These are phyloP conservation scores for Coprinopsis sp. DNA, from an alignment of 768 basidiomycete species.

Conservation along the genomic window DNA sequence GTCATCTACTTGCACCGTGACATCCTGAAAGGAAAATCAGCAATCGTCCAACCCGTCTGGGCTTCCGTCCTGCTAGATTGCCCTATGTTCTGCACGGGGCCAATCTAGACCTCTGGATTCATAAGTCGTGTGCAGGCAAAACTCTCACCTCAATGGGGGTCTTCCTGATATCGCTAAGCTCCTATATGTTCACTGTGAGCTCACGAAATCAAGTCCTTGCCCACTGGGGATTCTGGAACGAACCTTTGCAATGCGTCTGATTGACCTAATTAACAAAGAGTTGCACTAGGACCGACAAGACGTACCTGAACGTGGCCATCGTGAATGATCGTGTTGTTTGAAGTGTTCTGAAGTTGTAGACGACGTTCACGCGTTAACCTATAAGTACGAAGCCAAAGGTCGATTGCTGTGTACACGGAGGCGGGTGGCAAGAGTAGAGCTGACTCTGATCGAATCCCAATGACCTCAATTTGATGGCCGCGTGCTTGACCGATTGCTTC, in stretches of 20 bases:
- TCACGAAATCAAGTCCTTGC: conserved; percentile 7
- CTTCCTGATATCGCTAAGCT: conserved; percentile 55
- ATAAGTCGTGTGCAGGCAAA: conserved; percentile 10
- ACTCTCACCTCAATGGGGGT: conserved; percentile 59
- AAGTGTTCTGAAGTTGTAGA: background rate
- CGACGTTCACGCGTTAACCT: background rate
- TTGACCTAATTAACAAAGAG: background rate
- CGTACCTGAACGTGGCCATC: conserved; percentile 2
- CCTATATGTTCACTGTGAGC: conserved; percentile 37
- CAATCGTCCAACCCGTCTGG: no score
- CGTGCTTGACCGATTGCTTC: no score
- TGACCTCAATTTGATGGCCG: no score
- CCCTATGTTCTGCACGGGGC: no score
- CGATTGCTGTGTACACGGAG: conserved; percentile 7
- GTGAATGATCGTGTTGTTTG: background rate
- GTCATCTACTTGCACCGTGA: conserved; percentile 59
- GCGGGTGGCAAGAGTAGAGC: conserved; percentile 10
- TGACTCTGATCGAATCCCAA: conserved; percentile 2
- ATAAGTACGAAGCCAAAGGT: no score
- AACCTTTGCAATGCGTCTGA: conserved; percentile 78
- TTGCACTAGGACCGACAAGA: background rate
- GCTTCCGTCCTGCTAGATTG: no score
- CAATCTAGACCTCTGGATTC: no score
- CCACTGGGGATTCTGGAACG: background rate
- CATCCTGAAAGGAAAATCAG: conserved; percentile 40